Base-by-base conservation (phyloP, 805 yeast species). In the Cyberlindnera euphorbiiphila region DNA sequence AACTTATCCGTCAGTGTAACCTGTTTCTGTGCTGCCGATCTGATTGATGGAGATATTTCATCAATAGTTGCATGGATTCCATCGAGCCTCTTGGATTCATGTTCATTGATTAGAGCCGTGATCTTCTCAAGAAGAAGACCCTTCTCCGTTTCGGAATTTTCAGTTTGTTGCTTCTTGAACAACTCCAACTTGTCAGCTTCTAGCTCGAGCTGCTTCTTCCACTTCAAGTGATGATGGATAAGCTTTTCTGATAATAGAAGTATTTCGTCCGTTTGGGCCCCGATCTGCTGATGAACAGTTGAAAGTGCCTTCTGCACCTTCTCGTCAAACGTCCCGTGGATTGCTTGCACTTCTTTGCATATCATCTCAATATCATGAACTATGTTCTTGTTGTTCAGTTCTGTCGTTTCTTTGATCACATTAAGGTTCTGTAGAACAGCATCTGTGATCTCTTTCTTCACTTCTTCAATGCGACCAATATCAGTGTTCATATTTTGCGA, bases 231-330 rank as follows among this genome's bases (percentile, higher is more conserved):
- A 29, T 50, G 47, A 2, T 43, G 41, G 4, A 35, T 9, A 3
- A 49, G 25, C 11, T 38, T 49, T 6, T 24, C 27, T 8, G 49
- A 41, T 25, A 52, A 27, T 1, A 47, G 29, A 5, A 45, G 8
- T 8, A 52, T 39, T 13, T 52, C 54, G 9, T 35, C 31, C 0
- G 53, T 28, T 25, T 52, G 57, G 3, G 47, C 40, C 7, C 36
- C 36, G 2, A 50, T 25, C 29, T 52, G 57, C 2, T 35, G 20
- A 12, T 39, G 42, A 4, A 47, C 47, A 13, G 45, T 45, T 5
- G 28, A 20, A 5, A 52, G 21, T 0, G 36, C 33, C 0, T 19
- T 12, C 10, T 39, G 37, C 6, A 44, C 12, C 7, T 37, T 39
- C 2, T 23, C 10, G n/a, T 29, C 37, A 6, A 33, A 9, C 3